Base-by-base conservation (phyloP, 495 filamentous ascomycete species). In the Penicillium silybi region DNA sequence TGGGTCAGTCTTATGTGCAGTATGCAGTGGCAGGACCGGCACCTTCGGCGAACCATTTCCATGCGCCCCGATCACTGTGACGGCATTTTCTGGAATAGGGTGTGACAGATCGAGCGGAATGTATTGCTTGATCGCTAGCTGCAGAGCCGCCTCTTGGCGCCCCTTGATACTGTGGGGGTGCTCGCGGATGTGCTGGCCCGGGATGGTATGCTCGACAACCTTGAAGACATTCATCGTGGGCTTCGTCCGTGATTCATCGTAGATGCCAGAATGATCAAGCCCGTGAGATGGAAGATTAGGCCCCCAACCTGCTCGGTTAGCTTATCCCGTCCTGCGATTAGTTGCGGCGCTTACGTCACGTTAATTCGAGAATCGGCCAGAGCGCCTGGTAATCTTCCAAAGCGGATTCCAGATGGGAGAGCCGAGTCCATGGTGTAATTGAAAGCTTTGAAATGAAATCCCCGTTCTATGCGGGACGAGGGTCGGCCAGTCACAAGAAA, bases 61-160 rank as follows among this genome's bases (percentile, higher is more conserved):
- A 57, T 85, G 84, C 4, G 79, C 76, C 18, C 74, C 85, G 48
- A 90, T 78, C 57, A 90, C 82, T 43, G 85, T 89, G 16, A 89
- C 58, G 27, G 34, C 46, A 66, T 88, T 82, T 2, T 83, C 84
- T 0, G 74, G 73, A 25, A 77, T 61, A 1, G 85, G 80, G 25
- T 63, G 47, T 1, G 60, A 70, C 61, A 82, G 81, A 63, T 79
- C 72, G 17, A 74, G 52, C 0, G 85, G 85, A 1, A 73, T 79
- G 65, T 90, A 90, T 61, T 88, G 84, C 64, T 90, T 91, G 34
- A 89, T 69, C 11, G 76, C 73, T 3, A 90, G 63, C 47, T 80
- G 67, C 11, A 88, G 19, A 10, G 22, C 70, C 1, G 73, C 59
- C 43, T 83, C 74, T 52, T 83, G 74, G 17, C 67, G 67, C 52